Conservation (phyloP, 2,329 filamentous ascomycete genomes). For the Trichoderma brevicompactum region DNA sequence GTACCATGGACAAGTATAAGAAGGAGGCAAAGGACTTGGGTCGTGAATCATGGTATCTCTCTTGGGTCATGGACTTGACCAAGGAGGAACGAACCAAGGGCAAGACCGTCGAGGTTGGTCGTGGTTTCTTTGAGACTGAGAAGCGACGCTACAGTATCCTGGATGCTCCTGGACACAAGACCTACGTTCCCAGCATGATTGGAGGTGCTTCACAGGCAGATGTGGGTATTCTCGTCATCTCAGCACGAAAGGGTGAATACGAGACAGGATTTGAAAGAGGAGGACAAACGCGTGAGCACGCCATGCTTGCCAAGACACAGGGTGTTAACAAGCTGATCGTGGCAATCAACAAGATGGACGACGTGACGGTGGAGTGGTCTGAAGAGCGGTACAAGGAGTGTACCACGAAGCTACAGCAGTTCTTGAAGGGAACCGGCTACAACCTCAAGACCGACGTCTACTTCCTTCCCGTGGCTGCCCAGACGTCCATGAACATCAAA, state of each 20-base stretch:
- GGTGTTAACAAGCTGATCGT: slow-evolving; percentile 96
- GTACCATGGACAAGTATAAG: slow-evolving; percentile 98
- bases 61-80: slow-evolving; percentile 96
- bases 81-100: slow-evolving; percentile 96
- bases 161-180: slow-evolving; percentile 97
- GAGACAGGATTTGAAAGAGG: slow-evolving; percentile 97
- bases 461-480: slow-evolving; percentile 96
- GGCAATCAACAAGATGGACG: slow-evolving; percentile 99
- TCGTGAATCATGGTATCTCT: slow-evolving; percentile 98
- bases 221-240: slow-evolving; percentile 94
- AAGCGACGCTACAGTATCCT: slow-evolving; percentile 96
- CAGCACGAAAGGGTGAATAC: slow-evolving; percentile 96
- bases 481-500: slow-evolving; percentile 85
- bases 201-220: slow-evolving; percentile 92
- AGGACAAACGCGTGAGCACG: slow-evolving; percentile 95
- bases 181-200: slow-evolving; percentile 98
- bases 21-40: slow-evolving; percentile 94
- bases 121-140: slow-evolving; percentile 95
- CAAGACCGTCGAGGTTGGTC: slow-evolving; percentile 96
- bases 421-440: slow-evolving; percentile 91
- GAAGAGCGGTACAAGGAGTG: slow-evolving; percentile 93
- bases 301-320: slow-evolving; percentile 96
- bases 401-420: slow-evolving; percentile 81
- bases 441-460: slow-evolving; percentile 90
- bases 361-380: slow-evolving; percentile 94